Evolutionary conservation across 2,329 filamentous ascomycete genomes (phyloP).

Genomic region (Xylariaceae sp.): DNA sequence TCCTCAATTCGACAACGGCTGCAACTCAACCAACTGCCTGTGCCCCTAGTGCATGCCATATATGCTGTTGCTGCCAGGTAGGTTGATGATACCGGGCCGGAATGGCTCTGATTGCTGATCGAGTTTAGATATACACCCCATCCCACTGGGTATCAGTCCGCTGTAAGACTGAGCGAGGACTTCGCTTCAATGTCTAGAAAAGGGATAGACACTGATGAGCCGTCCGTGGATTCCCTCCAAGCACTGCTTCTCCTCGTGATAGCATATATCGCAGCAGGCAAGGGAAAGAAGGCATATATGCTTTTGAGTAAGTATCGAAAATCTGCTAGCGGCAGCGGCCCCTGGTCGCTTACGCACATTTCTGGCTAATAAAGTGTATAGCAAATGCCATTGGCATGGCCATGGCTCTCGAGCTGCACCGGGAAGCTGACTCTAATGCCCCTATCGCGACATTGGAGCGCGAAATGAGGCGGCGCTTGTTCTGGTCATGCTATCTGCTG

Average conservation of each 20-base stretch:
- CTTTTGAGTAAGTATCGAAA: constrained; percentile 68
- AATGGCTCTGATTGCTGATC: constrained; percentile 28
- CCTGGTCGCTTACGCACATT: constrained; percentile 3
- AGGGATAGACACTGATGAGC: constrained; percentile 79
- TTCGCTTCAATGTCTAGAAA: constrained; percentile 72
- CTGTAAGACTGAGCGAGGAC: constrained; percentile 72
- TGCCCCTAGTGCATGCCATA: constrained; percentile 60
- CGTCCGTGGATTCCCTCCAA: constrained; percentile 78
- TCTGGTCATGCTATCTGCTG: constrained; percentile 88
- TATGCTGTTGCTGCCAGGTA: constrained; percentile 69
- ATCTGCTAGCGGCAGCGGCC: background rate
- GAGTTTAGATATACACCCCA: constrained; percentile 69
- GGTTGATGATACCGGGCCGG: constrained; percentile 20
- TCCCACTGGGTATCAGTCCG: constrained; percentile 69
- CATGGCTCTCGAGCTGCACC: constrained; percentile 79
- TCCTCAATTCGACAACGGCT: constrained; percentile 73
- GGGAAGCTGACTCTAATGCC: constrained; percentile 70
- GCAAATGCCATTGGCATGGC: constrained; percentile 82
- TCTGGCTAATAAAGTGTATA: constrained; percentile 49
- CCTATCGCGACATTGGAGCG: constrained; percentile 71
- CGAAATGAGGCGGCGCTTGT: constrained; percentile 78
- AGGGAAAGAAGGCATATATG: constrained; percentile 88
- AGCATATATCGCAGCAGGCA: constrained; percentile 77
- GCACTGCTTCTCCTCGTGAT: constrained; percentile 76
- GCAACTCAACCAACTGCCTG: constrained; percentile 69